These are phyloP conservation scores for Ulmus americana DNA, from an alignment of 331 rosid genomes.

Conservation along the genomic window DNA sequence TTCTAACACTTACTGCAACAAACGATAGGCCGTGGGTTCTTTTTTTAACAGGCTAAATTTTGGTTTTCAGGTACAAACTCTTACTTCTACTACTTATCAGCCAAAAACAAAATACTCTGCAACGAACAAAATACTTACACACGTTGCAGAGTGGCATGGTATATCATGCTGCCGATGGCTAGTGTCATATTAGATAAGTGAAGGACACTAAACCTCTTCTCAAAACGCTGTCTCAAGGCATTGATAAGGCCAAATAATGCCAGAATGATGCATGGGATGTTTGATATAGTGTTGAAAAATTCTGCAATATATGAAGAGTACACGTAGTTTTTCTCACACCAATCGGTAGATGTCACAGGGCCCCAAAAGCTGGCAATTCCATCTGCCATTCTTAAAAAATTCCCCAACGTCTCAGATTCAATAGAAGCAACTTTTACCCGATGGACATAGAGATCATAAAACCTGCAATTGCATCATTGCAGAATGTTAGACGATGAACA, in stretches of 20 bases:
- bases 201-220: constrained; percentile 21
- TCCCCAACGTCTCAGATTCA: not conserved
- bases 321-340: constrained; percentile 12
- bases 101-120: constrained; percentile 1
- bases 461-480: not conserved
- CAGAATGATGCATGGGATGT: constrained; percentile 12
- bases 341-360: constrained; percentile 17
- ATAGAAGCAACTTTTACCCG: not conserved
- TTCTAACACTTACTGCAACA: not conserved
- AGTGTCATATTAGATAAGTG: constrained; percentile 17
- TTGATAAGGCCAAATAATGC: constrained; percentile 17
- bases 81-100: not conserved
- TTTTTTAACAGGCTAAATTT: no score
- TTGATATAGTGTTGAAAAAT: constrained; percentile 16
- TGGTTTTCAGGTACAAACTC: no score
- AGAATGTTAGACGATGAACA: not conserved
- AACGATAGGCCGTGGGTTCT: not conserved
- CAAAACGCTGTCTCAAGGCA: constrained; percentile 18
- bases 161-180: constrained; percentile 17
- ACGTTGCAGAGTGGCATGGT: constrained; percentile 17
- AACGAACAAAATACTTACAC: constrained; percentile 8
- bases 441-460: not conserved
- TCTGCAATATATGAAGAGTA: constrained; percentile 14
- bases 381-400: constrained; percentile 1
- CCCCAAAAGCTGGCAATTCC: constrained; percentile 18